Conservation (phyloP, 495 filamentous ascomycete species). For the Daldinia caldariorum region DNA sequence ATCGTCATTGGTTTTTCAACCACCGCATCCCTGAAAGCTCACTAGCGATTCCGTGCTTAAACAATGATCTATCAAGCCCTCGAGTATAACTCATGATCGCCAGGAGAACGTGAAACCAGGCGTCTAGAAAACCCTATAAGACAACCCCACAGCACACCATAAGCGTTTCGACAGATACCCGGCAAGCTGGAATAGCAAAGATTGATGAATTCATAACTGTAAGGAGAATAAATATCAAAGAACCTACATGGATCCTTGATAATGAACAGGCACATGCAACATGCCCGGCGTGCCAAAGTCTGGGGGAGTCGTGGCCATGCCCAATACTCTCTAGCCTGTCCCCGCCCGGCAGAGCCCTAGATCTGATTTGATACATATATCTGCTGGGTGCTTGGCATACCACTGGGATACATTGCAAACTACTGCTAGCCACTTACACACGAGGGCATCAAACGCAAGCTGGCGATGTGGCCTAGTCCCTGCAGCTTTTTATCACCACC, state of each 20-base stretch:
- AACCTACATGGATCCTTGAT: conserved; percentile 20
- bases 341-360: conserved; percentile 18
- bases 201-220: conserved; percentile 25
- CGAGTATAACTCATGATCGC: background rate
- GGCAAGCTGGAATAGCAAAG: conserved; percentile 10
- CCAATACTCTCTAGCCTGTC: conserved; percentile 23
- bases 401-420: background rate
- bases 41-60: conserved; percentile 6
- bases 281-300: conserved; percentile 30
- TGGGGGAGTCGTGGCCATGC: conserved; percentile 28
- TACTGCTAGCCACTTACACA: conserved; percentile 1
- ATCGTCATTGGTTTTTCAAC: conserved; percentile 32
- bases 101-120: conserved; percentile 6
- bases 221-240: conserved; percentile 25
- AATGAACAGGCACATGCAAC: conserved; percentile 21
- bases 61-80: conserved; percentile 10
- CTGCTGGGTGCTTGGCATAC: conserved; percentile 26
- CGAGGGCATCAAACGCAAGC: background rate
- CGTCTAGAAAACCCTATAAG: conserved; percentile 28
- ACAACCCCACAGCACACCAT: conserved; percentile 16
- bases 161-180: conserved; percentile 11
- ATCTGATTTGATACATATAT: conserved; percentile 33
- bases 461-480: conserved; percentile 24
- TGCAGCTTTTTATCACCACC: conserved; percentile 33
- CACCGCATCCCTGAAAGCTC: conserved; percentile 19